Conservation (phyloP, 345 rosid species). For the Arabidopsis arenosa region DNA sequence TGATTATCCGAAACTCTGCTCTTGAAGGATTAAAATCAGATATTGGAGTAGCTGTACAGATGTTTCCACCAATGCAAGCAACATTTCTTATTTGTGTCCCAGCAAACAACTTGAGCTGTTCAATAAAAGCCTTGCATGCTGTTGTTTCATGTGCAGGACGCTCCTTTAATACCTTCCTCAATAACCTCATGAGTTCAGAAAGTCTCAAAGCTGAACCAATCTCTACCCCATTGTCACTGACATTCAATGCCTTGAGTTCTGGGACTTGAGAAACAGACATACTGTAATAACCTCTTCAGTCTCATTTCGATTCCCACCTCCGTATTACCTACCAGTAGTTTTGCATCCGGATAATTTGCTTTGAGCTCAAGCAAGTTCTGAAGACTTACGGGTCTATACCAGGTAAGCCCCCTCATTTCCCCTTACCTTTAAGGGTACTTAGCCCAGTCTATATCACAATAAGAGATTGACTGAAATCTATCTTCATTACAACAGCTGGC, state of each 20-base stretch:
- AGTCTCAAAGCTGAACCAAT: conserved; percentile 84
- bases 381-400: conserved; percentile 77
- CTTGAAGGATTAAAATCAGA: conserved; percentile 94
- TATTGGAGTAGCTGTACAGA: conserved; percentile 97
- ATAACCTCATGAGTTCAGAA: conserved; percentile 64
- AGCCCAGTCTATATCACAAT: conserved; percentile 77
- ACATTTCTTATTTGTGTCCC: conserved; percentile 94
- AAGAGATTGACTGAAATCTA: conserved; percentile 57
- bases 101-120: conserved; percentile 95
- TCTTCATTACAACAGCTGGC: conserved; percentile 46
- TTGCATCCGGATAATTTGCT: conserved; percentile 69
- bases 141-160: conserved; percentile 68
- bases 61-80: conserved; percentile 91
- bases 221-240: conserved; percentile 78
- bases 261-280: conserved; percentile 73
- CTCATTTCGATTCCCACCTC: conserved; percentile 97
- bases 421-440: no score
- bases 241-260: conserved; percentile 68
- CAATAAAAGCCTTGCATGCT: conserved; percentile 82
- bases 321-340: conserved; percentile 79
- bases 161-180: conserved; percentile 61
- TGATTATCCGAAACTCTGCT: conserved; percentile 69
- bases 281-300: no score
- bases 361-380: conserved; percentile 69
- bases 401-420: conserved; percentile 75